phyloP scores from a whole-genome alignment of 1,284 basidiomycete genomes.

The Exsudoporus floridanus region DNA sequence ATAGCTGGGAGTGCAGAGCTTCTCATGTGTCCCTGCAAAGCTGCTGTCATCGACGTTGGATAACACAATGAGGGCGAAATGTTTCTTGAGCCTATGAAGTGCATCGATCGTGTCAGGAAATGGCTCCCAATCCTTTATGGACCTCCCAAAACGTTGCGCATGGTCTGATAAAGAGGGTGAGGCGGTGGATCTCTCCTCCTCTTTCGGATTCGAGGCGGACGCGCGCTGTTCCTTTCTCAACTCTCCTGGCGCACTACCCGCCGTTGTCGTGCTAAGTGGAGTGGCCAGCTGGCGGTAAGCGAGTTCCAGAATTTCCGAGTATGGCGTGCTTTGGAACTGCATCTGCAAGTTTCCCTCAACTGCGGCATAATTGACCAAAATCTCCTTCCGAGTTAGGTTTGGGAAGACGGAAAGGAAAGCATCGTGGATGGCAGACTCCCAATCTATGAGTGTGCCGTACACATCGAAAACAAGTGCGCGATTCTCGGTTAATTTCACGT shows the following conservation, averaged over 20 bases:
- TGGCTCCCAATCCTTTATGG: slow-evolving; percentile 58
- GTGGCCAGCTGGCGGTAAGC: slow-evolving; percentile 36
- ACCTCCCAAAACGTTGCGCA: slow-evolving; percentile 49
- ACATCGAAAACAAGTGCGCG: slow-evolving; percentile 60
- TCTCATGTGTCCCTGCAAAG: slow-evolving; percentile 58
- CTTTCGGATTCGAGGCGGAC: slow-evolving; percentile 12
- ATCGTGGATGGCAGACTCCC: slow-evolving; percentile 65
- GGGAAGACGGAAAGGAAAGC: slow-evolving; percentile 53
- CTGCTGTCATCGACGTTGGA: slow-evolving; percentile 72
- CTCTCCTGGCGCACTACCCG: neutral
- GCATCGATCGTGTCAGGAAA: slow-evolving; percentile 68
- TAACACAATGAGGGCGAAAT: slow-evolving; percentile 67
- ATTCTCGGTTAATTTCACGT: slow-evolving; percentile 19
- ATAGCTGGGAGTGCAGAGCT: slow-evolving; percentile 45
- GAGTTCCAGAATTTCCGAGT: slow-evolving; percentile 53
- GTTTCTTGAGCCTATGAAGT: slow-evolving; percentile 54
- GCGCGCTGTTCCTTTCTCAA: neutral
- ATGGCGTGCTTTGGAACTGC: slow-evolving; percentile 57
- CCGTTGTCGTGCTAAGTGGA: slow-evolving; percentile 2
- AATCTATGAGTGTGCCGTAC: slow-evolving; percentile 71
- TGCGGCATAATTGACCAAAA: slow-evolving; percentile 49
- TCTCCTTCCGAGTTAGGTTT: slow-evolving; percentile 47
- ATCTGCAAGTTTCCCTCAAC: slow-evolving; percentile 59
- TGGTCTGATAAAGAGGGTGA: slow-evolving; percentile 11
- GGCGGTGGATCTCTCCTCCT: slow-evolving; percentile 21